A percentile compares a stretch with the other conserved stretches of the same genome.
phyloP scores from a whole-genome alignment of 192 early-diverging fungal genomes.

The Gonapodya sp. region DNA sequence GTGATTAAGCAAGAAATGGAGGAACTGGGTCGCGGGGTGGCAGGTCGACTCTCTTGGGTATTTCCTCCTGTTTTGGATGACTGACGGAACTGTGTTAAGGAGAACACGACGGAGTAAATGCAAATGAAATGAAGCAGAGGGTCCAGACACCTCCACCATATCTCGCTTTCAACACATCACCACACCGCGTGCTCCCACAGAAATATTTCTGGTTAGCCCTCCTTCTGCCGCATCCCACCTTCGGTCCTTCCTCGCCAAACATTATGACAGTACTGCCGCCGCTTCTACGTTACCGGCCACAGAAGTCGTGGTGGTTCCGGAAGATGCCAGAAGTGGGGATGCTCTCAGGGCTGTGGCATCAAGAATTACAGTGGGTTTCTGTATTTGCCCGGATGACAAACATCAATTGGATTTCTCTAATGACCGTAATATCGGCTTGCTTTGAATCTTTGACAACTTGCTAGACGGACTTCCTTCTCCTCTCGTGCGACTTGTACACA shows the following conservation, averaged over 20 bases:
- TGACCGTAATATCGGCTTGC: background rate
- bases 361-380: background rate
- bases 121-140: too few relatives aligned
- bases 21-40: background rate
- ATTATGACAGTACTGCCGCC: background rate
- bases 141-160: too few relatives aligned
- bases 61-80: too few relatives aligned
- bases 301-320: background rate
- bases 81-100: background rate
- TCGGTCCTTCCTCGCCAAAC: background rate
- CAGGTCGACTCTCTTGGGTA: background rate
- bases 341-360: background rate
- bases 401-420: too few relatives aligned
- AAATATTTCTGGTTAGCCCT: background rate
- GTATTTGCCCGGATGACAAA: too few relatives aligned
- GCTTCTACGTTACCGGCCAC: background rate
- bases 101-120: too few relatives aligned
- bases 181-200: too few relatives aligned
- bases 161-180: too few relatives aligned
- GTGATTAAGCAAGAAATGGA: too few relatives aligned
- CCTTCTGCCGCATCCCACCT: background rate
- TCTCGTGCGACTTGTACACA: constrained; percentile 86
- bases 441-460: background rate
- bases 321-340: background rate
- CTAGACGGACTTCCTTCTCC: constrained; percentile 79